Percentiles rank a stretch among this genome's conserved stretches.
These are phyloP conservation scores for Phaffomyces antillensis DNA, from an alignment of 805 yeast species.

Conservation along the genomic window DNA sequence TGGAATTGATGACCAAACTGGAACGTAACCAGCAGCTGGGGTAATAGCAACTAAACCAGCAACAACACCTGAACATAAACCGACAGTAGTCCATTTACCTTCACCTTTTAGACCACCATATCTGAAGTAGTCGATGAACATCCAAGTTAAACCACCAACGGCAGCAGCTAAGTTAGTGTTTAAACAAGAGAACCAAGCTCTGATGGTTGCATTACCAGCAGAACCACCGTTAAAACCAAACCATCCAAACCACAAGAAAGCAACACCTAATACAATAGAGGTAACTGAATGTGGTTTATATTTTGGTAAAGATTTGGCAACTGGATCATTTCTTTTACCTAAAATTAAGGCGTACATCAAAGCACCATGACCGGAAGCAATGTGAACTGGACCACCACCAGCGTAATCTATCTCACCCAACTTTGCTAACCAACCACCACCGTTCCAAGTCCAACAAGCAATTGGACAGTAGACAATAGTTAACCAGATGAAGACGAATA, in stretches of 20 bases:
- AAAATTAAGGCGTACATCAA: conserved; percentile 84
- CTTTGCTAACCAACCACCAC: conserved; percentile 72
- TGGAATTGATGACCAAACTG: conserved; percentile 79
- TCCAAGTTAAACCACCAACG: conserved; percentile 87
- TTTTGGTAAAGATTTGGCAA: conserved; percentile 64
- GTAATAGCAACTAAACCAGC: conserved; percentile 93
- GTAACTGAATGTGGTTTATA: conserved; percentile 92
- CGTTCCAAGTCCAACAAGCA: conserved; percentile 99
- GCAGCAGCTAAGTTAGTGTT: conserved; percentile 94
- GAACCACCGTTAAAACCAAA: conserved; percentile 97
- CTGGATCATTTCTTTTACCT: conserved; percentile 84
- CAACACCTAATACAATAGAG: conserved; percentile 87
- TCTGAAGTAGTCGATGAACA: conserved; percentile 77
- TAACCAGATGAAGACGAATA: conserved; percentile 87
- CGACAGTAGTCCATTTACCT: conserved; percentile 86
- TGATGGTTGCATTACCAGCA: conserved; percentile 84
- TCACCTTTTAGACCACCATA: conserved; percentile 33
- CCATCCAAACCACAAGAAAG: conserved; percentile 99
- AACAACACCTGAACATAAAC: conserved; percentile 88
- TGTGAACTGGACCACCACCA: conserved; percentile 98
- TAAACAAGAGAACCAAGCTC: conserved; percentile 90
- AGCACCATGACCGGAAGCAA: conserved; percentile 89
- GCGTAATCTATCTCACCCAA: conserved; percentile 92
- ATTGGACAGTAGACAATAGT: conserved; percentile 92
- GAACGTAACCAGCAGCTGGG: conserved; percentile 95